Base-by-base conservation (phyloP, 768 basidiomycete species). In the Lactarius tabidus region DNA sequence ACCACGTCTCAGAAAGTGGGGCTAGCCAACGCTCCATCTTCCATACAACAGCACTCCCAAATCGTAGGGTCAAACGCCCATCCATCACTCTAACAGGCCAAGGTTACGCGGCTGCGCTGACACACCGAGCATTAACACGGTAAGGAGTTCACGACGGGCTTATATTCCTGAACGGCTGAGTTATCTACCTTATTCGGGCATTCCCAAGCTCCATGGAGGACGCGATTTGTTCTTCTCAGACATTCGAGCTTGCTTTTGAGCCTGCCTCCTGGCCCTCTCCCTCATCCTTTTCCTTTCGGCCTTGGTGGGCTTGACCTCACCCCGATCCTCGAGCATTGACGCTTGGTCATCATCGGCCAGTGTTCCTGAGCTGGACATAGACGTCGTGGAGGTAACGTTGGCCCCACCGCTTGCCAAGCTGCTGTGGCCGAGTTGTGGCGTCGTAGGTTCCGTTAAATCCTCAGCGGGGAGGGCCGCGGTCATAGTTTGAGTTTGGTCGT, bases 11-110 rank as follows among this genome's bases (percentile, higher is more conserved):
- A 17, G 70, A 67, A 3, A 67, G 56, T 12, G 57, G 67, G 3
- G 59, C 51, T 15, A 77, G 65, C 77, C 77, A 79, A 28, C 78
- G 71, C 57, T 79, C 77, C n/a, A n/a, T 20, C 23, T 45, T 45
- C 43, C 43, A 45, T 45, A n/a, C n/a, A n/a, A 10, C n/a, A 18
- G 3, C 43, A 10, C 9, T n/a, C 43, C 43, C 43, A 45, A n/a
- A 45, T 45, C 10, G n/a, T n/a, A 23, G 43, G 43, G 43, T 45
- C n/a, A 9, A n/a, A n/a, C n/a, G n/a, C n/a, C n/a, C n/a, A n/a
- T n/a, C n/a, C n/a, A n/a, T n/a, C n/a, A n/a, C n/a, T n/a, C n/a
- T n/a, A n/a, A n/a, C n/a, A n/a, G n/a, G n/a, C n/a, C n/a, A n/a
- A n/a, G n/a, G n/a, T n/a, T 8, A 33, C 33, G 33, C 33, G 3